Evolutionary conservation across 164 flowering plant species (phyloP).

Genomic region (Santalum album): DNA sequence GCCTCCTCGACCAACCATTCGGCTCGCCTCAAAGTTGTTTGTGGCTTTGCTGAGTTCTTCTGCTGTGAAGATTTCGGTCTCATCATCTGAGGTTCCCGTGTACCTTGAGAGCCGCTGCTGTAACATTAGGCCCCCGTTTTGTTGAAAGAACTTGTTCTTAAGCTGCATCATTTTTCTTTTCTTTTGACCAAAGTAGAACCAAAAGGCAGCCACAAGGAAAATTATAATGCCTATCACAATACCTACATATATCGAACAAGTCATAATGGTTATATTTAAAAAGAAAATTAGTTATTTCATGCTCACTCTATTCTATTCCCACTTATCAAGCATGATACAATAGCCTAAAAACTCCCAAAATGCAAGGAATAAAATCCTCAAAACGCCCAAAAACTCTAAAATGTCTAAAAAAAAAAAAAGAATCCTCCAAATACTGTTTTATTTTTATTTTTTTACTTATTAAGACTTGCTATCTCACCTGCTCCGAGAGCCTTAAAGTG

Average conservation of each 20-base stretch:
- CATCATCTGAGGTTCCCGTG: background rate
- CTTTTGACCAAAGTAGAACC: conserved; percentile 18
- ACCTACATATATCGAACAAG: conserved; percentile 4
- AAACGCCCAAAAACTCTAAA: too few relatives aligned
- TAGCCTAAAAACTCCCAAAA: too few relatives aligned
- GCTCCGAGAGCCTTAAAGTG: too few relatives aligned
- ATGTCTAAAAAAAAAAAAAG: too few relatives aligned
- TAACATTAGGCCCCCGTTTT: conserved; percentile 40
- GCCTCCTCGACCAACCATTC: conserved; percentile 76
- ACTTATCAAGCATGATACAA: too few relatives aligned
- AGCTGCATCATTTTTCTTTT: conserved; percentile 24
- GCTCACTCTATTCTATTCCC: too few relatives aligned
- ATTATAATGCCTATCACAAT: conserved; percentile 1
- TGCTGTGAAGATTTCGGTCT: conserved; percentile 28
- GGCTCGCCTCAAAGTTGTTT: conserved; percentile 48
- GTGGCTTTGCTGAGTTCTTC: conserved; percentile 69
- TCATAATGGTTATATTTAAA: too few relatives aligned
- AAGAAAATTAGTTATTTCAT: too few relatives aligned
- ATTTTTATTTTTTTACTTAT: too few relatives aligned
- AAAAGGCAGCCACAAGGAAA: conserved; percentile 5
- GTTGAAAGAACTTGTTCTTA: conserved; percentile 27
- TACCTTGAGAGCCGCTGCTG: conserved; percentile 20
- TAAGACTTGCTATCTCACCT: too few relatives aligned
- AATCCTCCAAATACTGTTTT: too few relatives aligned
- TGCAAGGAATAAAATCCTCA: too few relatives aligned